Evolutionary conservation across 78 protist species (phyloP).

Genomic region (Dictyostelium citrinum): DNA sequence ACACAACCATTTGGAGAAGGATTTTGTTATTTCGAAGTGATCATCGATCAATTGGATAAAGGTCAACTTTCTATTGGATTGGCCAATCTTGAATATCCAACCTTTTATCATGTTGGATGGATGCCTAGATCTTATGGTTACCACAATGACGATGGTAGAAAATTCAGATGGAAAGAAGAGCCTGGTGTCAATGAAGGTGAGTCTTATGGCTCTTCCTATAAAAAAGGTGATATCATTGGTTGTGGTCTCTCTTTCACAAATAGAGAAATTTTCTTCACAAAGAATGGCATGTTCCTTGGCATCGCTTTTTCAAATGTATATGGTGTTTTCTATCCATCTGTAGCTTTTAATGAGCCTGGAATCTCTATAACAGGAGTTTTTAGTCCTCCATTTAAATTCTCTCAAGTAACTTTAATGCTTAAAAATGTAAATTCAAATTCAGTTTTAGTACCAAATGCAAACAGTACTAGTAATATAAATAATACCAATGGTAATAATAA

Average conservation of each 20-base stretch:
- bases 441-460: constrained; percentile 3
- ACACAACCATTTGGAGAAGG: constrained; percentile 43
- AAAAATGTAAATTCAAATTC: neutral
- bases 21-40: constrained; percentile 56
- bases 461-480: too few species aligned
- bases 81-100: constrained; percentile 43
- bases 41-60: neutral
- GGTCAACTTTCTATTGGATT: constrained; percentile 58
- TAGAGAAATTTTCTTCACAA: constrained; percentile 63
- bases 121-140: constrained; percentile 60
- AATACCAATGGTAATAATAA: neutral
- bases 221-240: constrained; percentile 65
- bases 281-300: constrained; percentile 57
- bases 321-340: constrained; percentile 42
- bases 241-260: constrained; percentile 37
- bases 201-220: constrained; percentile 47
- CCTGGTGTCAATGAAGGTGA: constrained; percentile 49
- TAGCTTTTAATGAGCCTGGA: constrained; percentile 68
- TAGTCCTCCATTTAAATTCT: constrained; percentile 55
- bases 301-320: constrained; percentile 52
- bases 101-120: constrained; percentile 48
- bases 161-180: constrained; percentile 54
- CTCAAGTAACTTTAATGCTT: neutral
- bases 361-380: constrained; percentile 30
- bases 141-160: constrained; percentile 73